Evolutionary conservation across 352 stramenopile genomes (phyloP), one percentile per base, ranked within the genome.

Genomic region (Phytophthora megakarya): DNA sequence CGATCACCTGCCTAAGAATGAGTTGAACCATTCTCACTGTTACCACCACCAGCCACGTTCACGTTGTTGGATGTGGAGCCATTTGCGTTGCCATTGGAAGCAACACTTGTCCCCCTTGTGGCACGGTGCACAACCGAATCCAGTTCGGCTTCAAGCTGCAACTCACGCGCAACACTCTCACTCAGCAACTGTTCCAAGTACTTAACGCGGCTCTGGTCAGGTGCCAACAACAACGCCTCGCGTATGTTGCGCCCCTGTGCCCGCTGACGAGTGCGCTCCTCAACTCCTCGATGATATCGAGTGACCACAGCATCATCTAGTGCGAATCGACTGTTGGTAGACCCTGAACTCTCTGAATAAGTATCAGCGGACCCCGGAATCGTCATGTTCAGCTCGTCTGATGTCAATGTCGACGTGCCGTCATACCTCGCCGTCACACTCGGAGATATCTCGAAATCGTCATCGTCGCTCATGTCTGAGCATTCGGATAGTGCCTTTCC

Each of bases 181-280:
- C 78, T 89, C 19, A 96, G 61, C 39, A 96, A 54, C 61, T 96
- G 84, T 65, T 96, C 85, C 46, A 96, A 59, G 52, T 93, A 96
- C 75, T 93, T 93, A 69, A 96, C 92, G 30, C 85, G 87, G 52
- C 76, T 92, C 66, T 92, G 81, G 51, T 93, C 85, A 0, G 86
- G 84, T 5, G 83, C 83, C 61, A 90, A 78, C 43, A 84, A 69
- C 40, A 95, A 72, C 11, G 84, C 80, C 35, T 95, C 86, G 18
- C 86, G 84, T 45, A 93, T 87, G 59, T 84, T 93, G 8, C 84
- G 83, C 3, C 77, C 85, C 59, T 93, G 86, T 3, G 81, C 78
- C 13, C 87, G 87, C 59, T 95, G 85, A 2, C 85, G 81, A 12
- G 83, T 92, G 23, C 87, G 87, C 43, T 93, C 83, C 21, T 93